Evolutionary conservation across 352 stramenopile species (phyloP).

Genomic region (Phytophthora megakarya): DNA sequence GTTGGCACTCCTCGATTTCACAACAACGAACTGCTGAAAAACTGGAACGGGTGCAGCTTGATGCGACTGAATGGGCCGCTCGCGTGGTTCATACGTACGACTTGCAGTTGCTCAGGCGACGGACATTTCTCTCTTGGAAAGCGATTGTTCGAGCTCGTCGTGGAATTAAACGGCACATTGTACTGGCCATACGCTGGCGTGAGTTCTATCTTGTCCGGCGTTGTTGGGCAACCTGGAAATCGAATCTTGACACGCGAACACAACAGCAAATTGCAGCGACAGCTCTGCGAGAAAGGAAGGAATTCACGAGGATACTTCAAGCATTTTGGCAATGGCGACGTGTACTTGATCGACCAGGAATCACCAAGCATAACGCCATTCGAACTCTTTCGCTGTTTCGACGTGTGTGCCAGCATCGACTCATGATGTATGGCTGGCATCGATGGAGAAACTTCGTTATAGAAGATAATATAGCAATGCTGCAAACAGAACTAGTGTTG

Average conservation of each 20-base stretch:
- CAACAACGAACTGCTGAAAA: not conserved
- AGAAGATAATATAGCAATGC: conserved; percentile 3
- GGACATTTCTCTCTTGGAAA: conserved; percentile 17
- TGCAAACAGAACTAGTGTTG: conserved; percentile 18
- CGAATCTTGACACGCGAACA: conserved; percentile 1
- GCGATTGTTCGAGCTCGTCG: not conserved
- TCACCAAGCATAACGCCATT: conserved; percentile 14
- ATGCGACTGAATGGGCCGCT: conserved; percentile 19
- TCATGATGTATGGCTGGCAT: conserved; percentile 11
- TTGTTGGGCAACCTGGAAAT: conserved; percentile 23
- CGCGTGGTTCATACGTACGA: conserved; percentile 13
- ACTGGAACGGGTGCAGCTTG: conserved; percentile 2
- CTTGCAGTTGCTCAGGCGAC: conserved; percentile 21
- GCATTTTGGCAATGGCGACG: conserved; percentile 22
- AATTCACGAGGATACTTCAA: conserved; percentile 7
- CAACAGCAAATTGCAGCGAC: conserved; percentile 5
- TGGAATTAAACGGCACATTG: conserved; percentile 1
- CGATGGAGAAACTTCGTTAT: conserved; percentile 14
- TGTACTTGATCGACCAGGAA: not conserved
- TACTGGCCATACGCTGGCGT: conserved; percentile 1
- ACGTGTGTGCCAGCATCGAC: conserved; percentile 13
- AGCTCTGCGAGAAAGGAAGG: not conserved
- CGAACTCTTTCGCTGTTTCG: conserved; percentile 4
- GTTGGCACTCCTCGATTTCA: conserved; percentile 2
- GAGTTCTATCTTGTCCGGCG: conserved; percentile 5